Conservation (phyloP, 306 rosid genomes). For the Canavalia ensiformis region DNA sequence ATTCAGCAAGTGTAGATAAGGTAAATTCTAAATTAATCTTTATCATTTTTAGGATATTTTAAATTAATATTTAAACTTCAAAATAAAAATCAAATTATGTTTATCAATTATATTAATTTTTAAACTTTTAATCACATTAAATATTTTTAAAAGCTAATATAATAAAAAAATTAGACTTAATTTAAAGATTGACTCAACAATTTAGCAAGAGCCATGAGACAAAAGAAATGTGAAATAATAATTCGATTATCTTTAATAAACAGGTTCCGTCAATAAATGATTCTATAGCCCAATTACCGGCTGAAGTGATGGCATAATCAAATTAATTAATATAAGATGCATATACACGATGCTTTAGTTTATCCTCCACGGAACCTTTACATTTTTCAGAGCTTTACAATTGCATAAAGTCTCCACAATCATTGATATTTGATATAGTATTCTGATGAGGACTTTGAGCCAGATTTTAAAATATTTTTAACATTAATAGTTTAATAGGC, state of each 20-base stretch:
- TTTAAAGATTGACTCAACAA: neutral
- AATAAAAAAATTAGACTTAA: no score
- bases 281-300: neutral
- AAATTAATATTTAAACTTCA: no score
- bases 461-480: neutral
- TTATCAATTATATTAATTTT: no score
- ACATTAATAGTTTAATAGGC: neutral
- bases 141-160: no score
- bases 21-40: no score
- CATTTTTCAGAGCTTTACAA: neutral
- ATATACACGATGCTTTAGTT: slow-evolving; percentile 26
- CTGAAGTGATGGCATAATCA: slow-evolving; percentile 12
- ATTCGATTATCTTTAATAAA: neutral
- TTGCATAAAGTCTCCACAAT: slow-evolving; percentile 4
- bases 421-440: neutral
- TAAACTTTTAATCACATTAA: no score
- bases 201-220: neutral
- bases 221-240: neutral
- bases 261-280: neutral
- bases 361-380: slow-evolving; percentile 41
- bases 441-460: neutral
- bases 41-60: no score
- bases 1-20: neutral
- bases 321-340: slow-evolving; percentile 27
- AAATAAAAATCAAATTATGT: no score